Evolutionary conservation across 208 protist genomes (phyloP).

Genomic region (Acanthamoeba healyi): DNA sequence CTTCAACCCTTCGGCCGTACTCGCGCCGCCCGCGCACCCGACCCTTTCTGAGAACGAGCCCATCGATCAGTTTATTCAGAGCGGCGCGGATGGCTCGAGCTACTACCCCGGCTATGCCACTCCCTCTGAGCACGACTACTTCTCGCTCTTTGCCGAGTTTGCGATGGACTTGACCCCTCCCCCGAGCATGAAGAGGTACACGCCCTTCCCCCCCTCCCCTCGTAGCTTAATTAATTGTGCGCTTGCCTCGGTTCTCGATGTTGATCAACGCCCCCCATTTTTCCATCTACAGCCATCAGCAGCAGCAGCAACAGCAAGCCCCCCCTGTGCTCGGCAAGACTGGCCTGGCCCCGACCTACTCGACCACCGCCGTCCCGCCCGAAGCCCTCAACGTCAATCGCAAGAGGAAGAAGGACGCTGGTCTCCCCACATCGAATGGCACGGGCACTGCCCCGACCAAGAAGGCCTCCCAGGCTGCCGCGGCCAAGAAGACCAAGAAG

Average conservation of each 20-base stretch:
- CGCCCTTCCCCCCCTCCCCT: no score
- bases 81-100: not conserved
- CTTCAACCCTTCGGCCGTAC: not conserved
- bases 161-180: conserved; percentile 46
- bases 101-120: not conserved
- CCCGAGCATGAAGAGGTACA: conserved; percentile 32
- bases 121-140: conserved; percentile 47
- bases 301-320: not conserved
- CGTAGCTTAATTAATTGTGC: not conserved
- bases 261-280: not conserved
- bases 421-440: not conserved
- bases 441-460: not conserved
- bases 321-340: not conserved
- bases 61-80: conserved; percentile 67
- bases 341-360: not conserved
- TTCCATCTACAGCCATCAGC: not conserved
- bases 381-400: not conserved
- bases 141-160: conserved; percentile 13
- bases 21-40: not conserved
- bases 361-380: not conserved
- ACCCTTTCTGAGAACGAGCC: conserved; percentile 22
- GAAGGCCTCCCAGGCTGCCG: conserved; percentile 9
- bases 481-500: conserved; percentile 31
- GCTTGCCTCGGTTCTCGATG: not conserved
- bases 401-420: conserved; percentile 41